These are phyloP conservation scores for Ogataea minuta DNA, from an alignment of 805 yeast species.

Conservation along the genomic window DNA sequence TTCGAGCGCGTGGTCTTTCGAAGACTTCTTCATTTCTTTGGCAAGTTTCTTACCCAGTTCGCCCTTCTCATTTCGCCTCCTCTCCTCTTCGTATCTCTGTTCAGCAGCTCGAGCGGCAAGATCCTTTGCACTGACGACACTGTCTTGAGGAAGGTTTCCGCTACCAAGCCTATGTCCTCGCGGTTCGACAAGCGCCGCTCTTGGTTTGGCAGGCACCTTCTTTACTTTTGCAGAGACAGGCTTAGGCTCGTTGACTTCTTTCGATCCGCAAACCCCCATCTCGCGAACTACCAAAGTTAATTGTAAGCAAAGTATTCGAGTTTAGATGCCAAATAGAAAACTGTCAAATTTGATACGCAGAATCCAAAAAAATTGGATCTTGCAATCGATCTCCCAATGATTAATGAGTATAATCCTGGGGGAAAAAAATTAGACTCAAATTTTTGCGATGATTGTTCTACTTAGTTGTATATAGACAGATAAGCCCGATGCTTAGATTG, in stretches of 20 bases:
- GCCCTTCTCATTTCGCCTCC: conserved; percentile 23
- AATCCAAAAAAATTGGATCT: no score
- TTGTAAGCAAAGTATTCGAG: no score
- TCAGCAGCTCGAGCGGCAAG: conserved; percentile 33
- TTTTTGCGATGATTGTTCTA: no score
- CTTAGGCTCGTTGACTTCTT: conserved; percentile 16
- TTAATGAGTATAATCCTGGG: no score
- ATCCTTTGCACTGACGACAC: conserved; percentile 22
- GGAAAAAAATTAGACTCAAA: no score
- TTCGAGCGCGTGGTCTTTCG: conserved; percentile 27
- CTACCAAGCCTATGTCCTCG: conserved; percentile 5
- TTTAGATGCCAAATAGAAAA: no score
- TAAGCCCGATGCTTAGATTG: no score
- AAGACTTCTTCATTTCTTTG: conserved; percentile 21
- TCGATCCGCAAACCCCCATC: conserved; percentile 31
- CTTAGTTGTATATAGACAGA: no score
- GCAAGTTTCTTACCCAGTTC: conserved; percentile 29
- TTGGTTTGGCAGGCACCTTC: conserved; percentile 3
- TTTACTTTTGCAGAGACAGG: conserved; percentile 4
- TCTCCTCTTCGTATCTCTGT: conserved; percentile 19
- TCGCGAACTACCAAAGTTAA: no score
- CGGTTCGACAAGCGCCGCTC: background rate
- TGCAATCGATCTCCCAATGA: no score
- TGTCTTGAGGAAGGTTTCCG: background rate
- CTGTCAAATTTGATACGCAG: no score